These are phyloP conservation scores for Boletellus ananas DNA, from an alignment of 768 basidiomycete genomes.

Conservation along the genomic window DNA sequence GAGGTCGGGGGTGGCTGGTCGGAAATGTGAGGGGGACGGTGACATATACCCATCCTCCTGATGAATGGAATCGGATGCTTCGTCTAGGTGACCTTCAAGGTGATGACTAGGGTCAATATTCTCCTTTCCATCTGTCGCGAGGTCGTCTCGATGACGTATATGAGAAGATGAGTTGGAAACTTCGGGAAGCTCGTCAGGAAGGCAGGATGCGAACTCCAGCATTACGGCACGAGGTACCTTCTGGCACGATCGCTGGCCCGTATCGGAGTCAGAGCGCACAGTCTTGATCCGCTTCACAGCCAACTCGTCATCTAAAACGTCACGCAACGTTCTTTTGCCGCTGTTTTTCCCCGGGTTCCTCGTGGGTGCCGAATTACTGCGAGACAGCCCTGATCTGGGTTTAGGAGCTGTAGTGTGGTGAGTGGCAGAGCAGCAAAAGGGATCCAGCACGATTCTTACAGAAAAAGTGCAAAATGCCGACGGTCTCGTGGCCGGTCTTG, in stretches of 20 bases:
- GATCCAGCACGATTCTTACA: slow-evolving; percentile 39
- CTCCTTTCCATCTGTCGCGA: slow-evolving; percentile 35
- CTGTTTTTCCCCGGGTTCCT: slow-evolving; percentile 52
- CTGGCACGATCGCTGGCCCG: slow-evolving; percentile 27
- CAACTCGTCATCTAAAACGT: slow-evolving; percentile 65
- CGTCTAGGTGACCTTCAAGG: slow-evolving; percentile 40
- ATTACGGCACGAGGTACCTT: slow-evolving; percentile 14
- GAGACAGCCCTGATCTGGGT: slow-evolving; percentile 23
- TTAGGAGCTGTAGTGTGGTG: slow-evolving; percentile 29
- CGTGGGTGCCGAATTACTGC: slow-evolving; percentile 29
- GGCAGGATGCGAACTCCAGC: slow-evolving; percentile 1
- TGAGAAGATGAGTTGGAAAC: slow-evolving; percentile 28
- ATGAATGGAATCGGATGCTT: slow-evolving; percentile 42
- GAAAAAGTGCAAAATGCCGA: slow-evolving; percentile 59
- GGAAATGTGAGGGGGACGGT: slow-evolving; percentile 52
- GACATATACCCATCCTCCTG: slow-evolving; percentile 85
- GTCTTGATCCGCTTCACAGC: slow-evolving; percentile 47
- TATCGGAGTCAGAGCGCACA: slow-evolving; percentile 16
- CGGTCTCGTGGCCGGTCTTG: slow-evolving; percentile 18
- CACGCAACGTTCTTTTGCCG: slow-evolving; percentile 71
- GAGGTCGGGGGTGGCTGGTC: slow-evolving; percentile 52
- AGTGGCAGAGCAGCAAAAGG: slow-evolving; percentile 37
- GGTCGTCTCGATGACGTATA: slow-evolving; percentile 42
- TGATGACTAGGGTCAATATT: slow-evolving; percentile 37
- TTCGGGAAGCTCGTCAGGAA: slow-evolving; percentile 19